phyloP scores from a whole-genome alignment of 2,329 filamentous ascomycete species.

The Neoarthrinium moseri region DNA sequence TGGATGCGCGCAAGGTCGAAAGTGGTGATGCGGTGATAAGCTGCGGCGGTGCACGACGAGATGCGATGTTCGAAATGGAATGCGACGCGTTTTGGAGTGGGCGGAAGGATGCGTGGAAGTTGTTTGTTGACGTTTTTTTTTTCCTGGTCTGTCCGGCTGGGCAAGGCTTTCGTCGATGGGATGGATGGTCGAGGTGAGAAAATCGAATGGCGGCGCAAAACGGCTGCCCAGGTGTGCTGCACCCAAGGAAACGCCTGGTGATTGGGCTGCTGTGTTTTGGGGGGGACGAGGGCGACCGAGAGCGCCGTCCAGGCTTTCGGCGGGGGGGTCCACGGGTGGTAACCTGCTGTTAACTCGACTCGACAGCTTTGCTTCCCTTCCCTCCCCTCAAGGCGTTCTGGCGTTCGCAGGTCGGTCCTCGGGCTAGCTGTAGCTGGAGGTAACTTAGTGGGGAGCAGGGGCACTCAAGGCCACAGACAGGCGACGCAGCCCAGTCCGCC shows the following conservation, averaged over 20 bases:
- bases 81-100: slow-evolving; percentile 6
- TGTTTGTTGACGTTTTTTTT: slow-evolving; percentile 12
- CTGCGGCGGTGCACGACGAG: background rate
- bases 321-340: too few species aligned
- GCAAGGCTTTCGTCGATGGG: slow-evolving; percentile 4
- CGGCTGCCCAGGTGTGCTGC: background rate
- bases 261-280: background rate
- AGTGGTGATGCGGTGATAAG: background rate
- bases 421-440: too few species aligned
- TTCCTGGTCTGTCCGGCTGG: background rate
- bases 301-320: too few species aligned
- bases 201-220: slow-evolving; percentile 11
- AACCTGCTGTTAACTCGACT: background rate
- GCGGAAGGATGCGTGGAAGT: slow-evolving; percentile 1
- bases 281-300: background rate
- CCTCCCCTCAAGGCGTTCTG: background rate
- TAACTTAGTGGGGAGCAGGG: too few species aligned
- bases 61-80: background rate
- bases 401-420: too few species aligned
- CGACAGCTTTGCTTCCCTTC: background rate
- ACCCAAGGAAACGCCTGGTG: background rate
- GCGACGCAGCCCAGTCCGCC: background rate
- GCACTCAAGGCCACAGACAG: background rate
- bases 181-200: slow-evolving; percentile 4
- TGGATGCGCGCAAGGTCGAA: slow-evolving; percentile 12